Percentiles rank a stretch among this genome's conserved stretches.
Conservation (phyloP, 768 basidiomycete species). For the Hypsizygus marmoreus region DNA sequence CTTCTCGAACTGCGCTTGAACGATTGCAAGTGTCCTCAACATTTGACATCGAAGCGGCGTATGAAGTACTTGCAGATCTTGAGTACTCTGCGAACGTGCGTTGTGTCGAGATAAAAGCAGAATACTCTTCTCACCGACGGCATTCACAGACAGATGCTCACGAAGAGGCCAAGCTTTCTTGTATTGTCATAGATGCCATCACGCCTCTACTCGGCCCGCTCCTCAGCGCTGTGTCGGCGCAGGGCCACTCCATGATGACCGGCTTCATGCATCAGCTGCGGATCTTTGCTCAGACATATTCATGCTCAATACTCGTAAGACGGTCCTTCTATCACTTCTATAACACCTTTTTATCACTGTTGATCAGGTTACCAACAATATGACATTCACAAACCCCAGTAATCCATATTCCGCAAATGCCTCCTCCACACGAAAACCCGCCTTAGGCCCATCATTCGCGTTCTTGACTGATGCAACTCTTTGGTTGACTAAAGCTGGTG, state of each 20-base stretch:
- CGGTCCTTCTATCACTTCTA: constrained; percentile 18
- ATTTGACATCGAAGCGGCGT: constrained; percentile 54
- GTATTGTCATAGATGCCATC: constrained; percentile 65
- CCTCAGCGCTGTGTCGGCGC: constrained; percentile 65
- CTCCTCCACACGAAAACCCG: constrained; percentile 54
- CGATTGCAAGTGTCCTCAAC: constrained; percentile 60
- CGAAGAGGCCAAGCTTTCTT: constrained; percentile 30
- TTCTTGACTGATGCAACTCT: constrained; percentile 72
- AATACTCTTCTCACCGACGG: constrained; percentile 1
- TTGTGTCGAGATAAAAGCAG: too few relatives aligned
- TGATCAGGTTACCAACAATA: constrained; percentile 62
- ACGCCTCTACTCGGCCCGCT: constrained; percentile 65
- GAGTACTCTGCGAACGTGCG: constrained; percentile 26
- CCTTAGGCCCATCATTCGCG: constrained; percentile 74
- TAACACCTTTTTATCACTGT: constrained; percentile 1
- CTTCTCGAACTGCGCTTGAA: constrained; percentile 42
- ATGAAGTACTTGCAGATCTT: constrained; percentile 50
- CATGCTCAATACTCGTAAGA: constrained; percentile 56
- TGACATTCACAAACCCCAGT: constrained; percentile 33
- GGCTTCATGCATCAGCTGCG: constrained; percentile 70
- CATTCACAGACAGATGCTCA: constrained; percentile 12
- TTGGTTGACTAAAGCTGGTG: constrained; percentile 53
- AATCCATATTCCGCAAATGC: constrained; percentile 20
- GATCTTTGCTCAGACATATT: constrained; percentile 42
- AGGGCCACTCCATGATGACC: constrained; percentile 77